These are phyloP conservation scores for Phytopythium oedochilum DNA, from an alignment of 352 stramenopile genomes.

Conservation along the genomic window DNA sequence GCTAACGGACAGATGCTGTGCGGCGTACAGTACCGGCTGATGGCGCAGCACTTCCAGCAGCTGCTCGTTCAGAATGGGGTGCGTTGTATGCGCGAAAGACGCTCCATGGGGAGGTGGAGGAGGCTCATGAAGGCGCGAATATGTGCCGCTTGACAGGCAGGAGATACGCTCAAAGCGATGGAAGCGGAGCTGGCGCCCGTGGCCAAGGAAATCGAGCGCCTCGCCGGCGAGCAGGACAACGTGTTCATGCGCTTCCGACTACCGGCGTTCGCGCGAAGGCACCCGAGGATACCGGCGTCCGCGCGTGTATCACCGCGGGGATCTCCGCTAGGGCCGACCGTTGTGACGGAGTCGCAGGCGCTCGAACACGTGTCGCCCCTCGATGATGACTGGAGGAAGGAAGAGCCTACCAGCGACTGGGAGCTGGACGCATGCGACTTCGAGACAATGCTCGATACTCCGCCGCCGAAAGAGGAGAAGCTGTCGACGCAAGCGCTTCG, in stretches of 20 bases:
- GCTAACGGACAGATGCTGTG: background rate
- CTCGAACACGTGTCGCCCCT: background rate
- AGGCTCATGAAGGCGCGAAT: background rate
- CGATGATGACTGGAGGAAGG: background rate
- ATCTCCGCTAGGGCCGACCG: background rate
- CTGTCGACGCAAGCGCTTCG: conserved; percentile 52
- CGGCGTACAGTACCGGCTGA: conserved; percentile 20
- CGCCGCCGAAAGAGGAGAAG: conserved; percentile 28
- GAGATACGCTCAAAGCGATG: conserved; percentile 18
- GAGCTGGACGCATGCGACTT: conserved; percentile 51
- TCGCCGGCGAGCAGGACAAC: conserved; percentile 5
- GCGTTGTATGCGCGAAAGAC: background rate
- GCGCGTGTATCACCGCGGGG: background rate
- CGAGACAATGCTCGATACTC: conserved; percentile 48
- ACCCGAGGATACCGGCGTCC: background rate
- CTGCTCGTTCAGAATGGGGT: conserved; percentile 2
- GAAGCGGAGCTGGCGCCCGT: conserved; percentile 14
- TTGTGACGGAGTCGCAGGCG: background rate
- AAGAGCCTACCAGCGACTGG: background rate
- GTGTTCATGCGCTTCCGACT: background rate
- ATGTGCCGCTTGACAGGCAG: background rate
- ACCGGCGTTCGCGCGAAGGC: background rate
- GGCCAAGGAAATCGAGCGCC: conserved; percentile 15
- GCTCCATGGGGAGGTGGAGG: too few species aligned
- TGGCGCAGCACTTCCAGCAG: conserved; percentile 31